Conservation (phyloP, 768 basidiomycete species). For the Tephrocybe sp. region DNA sequence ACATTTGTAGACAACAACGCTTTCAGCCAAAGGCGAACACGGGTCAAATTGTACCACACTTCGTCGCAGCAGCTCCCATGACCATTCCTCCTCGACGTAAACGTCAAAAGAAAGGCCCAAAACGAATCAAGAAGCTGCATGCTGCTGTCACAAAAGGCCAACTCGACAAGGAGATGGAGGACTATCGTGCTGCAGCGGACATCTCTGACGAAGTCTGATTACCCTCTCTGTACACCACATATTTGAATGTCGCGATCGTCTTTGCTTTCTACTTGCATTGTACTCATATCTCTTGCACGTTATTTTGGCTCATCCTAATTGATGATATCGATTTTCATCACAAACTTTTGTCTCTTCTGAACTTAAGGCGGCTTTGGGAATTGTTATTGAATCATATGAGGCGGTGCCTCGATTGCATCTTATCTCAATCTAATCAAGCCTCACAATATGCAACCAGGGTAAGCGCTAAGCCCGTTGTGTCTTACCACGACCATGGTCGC, state of each 20-base stretch:
- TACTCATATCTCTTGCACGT: background rate
- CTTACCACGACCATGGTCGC: slow-evolving; percentile 89
- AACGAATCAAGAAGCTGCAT: slow-evolving; percentile 60
- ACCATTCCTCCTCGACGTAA: slow-evolving; percentile 35
- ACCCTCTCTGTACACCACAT: background rate
- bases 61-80: no score
- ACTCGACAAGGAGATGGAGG: slow-evolving; percentile 80
- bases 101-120: slow-evolving; percentile 70
- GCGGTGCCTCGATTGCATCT: no score
- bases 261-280: background rate
- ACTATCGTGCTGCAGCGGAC: slow-evolving; percentile 54
- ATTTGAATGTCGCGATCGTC: background rate
- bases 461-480: no score
- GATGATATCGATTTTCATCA: background rate
- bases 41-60: no score
- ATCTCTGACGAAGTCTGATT: slow-evolving; percentile 13
- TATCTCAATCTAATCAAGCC: no score
- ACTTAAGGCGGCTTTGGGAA: no score
- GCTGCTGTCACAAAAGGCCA: slow-evolving; percentile 44
- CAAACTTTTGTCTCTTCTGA: no score
- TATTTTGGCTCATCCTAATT: background rate
- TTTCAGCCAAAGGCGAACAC: slow-evolving; percentile 5
- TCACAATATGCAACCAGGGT: no score
- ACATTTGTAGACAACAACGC: slow-evolving; percentile 8
- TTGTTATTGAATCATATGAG: no score